Base-by-base conservation (phyloP, 371 early-diverging fungal genomes). In the Capillidium heterosporum region DNA sequence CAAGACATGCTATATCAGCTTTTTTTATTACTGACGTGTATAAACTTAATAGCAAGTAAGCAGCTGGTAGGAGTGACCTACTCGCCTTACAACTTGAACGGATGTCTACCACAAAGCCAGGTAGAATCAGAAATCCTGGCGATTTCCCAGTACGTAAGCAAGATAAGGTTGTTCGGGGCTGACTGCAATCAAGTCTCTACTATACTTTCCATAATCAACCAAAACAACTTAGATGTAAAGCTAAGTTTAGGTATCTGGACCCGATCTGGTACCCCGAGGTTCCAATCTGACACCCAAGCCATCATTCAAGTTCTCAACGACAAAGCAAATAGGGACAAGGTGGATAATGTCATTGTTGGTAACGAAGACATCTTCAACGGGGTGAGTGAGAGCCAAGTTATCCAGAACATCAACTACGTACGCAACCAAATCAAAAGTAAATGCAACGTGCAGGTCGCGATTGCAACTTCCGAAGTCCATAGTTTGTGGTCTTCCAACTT, bases 301-400 rank as follows among this genome's bases (percentile, higher is more conserved):
- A 42, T 44, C 24, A 15, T 42, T 21, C 23, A 55, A 13, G 40
- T 17, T 24, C 13, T 55, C 1, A 19, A 29, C 13, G 28, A 55
- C 27, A 4, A 41, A 7, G 13, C 1, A 7, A 10, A 35, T 27
- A 17, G 55, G 10, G 11, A 17, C 8, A 29, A 4, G 10, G 29
- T 55, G n/a, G 13, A n/a, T 1, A 13, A 43, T 17, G 43, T 55
- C 11, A 26, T 28, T 5, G 43, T 55, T 15, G 55, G 55, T 28
- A 55, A 55, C 26, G 55, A 55, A 55, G 55, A 55, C 26, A 7
- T 55, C 5, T 55, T 19, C 26, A 40, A 55, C 24, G 55, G 55
- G 11, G 15, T 42, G 8, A 5, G 24, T 24, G 41, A 43, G 21
- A 21, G 23, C 42, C 2, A 17, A 7, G 40, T 55, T 23, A 42